phyloP scores from a whole-genome alignment of 257 asterid genomes.

The Lavandula angustifolia region DNA sequence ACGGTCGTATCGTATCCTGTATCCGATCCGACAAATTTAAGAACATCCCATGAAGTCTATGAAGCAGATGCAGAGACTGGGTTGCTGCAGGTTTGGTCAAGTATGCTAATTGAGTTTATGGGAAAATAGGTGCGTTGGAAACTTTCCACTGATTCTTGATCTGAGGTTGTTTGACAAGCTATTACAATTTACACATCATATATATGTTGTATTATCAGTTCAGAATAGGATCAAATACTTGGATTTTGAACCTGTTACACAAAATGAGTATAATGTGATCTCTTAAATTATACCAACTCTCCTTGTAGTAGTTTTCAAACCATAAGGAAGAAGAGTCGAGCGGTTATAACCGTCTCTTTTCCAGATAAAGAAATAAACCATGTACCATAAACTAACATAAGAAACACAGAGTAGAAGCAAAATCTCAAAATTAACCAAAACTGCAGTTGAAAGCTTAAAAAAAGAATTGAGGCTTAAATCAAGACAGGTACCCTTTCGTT shows the following conservation, averaged over 20 bases:
- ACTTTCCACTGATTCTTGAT: constrained; percentile 34
- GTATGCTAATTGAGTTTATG: constrained; percentile 27
- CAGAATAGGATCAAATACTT: constrained; percentile 18
- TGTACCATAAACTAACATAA: no score
- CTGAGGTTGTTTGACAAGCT: constrained; percentile 23
- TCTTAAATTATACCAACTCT: not conserved
- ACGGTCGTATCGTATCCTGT: no score
- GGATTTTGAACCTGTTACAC: constrained; percentile 20
- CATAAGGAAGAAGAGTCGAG: no score
- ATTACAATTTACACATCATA: constrained; percentile 2
- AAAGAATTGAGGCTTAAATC: not conserved
- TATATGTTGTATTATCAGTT: constrained; percentile 25
- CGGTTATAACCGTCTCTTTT: no score
- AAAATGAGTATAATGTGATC: constrained; percentile 16
- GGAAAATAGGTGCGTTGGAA: constrained; percentile 32
- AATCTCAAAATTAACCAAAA: no score
- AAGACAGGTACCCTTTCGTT: not conserved
- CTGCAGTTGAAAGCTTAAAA: no score
- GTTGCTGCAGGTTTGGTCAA: no score
- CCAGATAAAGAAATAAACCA: no score
- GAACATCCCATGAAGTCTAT: constrained; percentile 4
- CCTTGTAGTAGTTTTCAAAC: not conserved
- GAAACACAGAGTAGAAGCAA: no score
- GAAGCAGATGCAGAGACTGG: constrained; percentile 22
- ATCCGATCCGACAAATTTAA: constrained; percentile 3